Evolutionary conservation across 2,329 filamentous ascomycete species (phyloP), one percentile per base, ranked within the genome.

Genomic region (Alternaria arbusti): DNA sequence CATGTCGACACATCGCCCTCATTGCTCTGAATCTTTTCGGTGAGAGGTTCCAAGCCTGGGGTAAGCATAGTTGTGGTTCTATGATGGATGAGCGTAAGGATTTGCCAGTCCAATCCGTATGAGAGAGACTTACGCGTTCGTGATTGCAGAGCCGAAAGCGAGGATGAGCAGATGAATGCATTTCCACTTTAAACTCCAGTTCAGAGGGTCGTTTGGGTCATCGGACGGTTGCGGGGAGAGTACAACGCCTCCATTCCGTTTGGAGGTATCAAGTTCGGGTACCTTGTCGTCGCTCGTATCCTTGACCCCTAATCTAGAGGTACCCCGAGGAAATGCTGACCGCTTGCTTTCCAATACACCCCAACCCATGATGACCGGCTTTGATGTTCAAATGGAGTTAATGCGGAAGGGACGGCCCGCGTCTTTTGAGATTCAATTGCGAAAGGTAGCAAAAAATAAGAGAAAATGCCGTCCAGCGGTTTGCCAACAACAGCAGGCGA

Each of bases 1-100:
- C 64, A 67, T 22, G 64, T 67, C 25, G 57, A 56, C 7, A 65
- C 40, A 20, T 67, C 64, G 54, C 36, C 52, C 5, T 59, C 55
- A n/a, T 59, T 65, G 56, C 64, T 67, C n/a, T 64, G 12, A n/a
- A 65, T 36, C 20, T 58, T 13, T 26, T 67, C 47, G 6, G 57
- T 58, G 26, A 67, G 51, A 28, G 52, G 59, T 44, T 59, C 59
- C 17, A 65, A 54, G 15, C 65, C 65, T 13, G 65, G 65, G 17
- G 63, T 67, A 15, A 65, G 59, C 65, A 67, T 67, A 5, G 63
- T 58, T 3, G 63, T 65, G 12, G 44, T 54, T 40, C 65, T 67
- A 26, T 23, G 15, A 47, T 13, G 22, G 9, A 36, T 61, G 6
- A 64, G 57, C 17, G 7, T 58, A 49, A 40, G 23, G 12, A 8